Evolutionary conservation across 2,329 filamentous ascomycete genomes (phyloP).

Genomic region (Elsinoe perseae): DNA sequence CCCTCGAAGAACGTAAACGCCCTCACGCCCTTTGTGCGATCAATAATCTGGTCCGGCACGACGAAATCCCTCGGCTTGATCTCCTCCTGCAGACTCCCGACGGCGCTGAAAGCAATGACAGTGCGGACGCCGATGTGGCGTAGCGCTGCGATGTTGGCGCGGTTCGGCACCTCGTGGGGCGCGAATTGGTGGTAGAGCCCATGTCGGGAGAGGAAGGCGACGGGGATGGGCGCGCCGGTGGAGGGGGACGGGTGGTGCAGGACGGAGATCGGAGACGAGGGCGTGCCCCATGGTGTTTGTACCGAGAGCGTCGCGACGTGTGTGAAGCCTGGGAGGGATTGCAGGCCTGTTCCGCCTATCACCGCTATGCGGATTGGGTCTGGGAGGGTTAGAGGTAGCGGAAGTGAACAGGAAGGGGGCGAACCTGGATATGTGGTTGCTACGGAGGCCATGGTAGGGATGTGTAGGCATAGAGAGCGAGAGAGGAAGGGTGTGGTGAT

Average conservation of each 20-base stretch:
- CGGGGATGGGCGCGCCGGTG: slow-evolving; percentile 49
- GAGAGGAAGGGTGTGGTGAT: neutral
- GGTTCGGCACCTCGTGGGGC: slow-evolving; percentile 88
- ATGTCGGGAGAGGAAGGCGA: slow-evolving; percentile 93
- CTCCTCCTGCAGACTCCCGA: slow-evolving; percentile 83
- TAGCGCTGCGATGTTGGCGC: slow-evolving; percentile 97
- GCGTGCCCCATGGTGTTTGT: slow-evolving; percentile 79
- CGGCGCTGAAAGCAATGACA: slow-evolving; percentile 90
- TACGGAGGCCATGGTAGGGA: slow-evolving; percentile 31
- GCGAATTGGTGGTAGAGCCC: slow-evolving; percentile 81
- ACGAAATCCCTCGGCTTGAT: slow-evolving; percentile 97
- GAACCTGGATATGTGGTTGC: slow-evolving; percentile 28
- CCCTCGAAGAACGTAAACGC: slow-evolving; percentile 94
- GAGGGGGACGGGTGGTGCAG: slow-evolving; percentile 75
- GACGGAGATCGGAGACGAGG: slow-evolving; percentile 72
- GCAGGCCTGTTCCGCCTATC: slow-evolving; percentile 73
- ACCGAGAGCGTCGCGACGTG: slow-evolving; percentile 72
- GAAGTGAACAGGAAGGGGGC: neutral
- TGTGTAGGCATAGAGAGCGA: slow-evolving; percentile 26
- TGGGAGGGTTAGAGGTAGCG: slow-evolving; percentile 22
- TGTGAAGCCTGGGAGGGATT: slow-evolving; percentile 76
- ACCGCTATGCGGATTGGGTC: slow-evolving; percentile 45
- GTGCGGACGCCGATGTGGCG: slow-evolving; percentile 80
- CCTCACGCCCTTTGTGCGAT: slow-evolving; percentile 89
- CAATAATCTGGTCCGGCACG: slow-evolving; percentile 91